phyloP scores from a whole-genome alignment of 2,329 filamentous ascomycete genomes.

The Pseudogymnoascus sp. region DNA sequence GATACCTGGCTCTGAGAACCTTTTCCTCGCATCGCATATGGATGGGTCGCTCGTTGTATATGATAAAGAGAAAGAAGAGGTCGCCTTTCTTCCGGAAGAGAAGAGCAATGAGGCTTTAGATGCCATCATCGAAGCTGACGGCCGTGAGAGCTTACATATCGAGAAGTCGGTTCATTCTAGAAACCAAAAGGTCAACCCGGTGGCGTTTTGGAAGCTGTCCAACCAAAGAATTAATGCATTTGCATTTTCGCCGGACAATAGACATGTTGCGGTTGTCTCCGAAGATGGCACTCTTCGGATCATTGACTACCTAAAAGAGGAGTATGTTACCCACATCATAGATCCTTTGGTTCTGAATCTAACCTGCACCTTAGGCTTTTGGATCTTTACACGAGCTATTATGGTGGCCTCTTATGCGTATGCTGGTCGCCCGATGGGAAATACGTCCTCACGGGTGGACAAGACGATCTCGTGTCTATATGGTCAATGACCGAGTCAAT shows the following conservation, averaged over 20 bases:
- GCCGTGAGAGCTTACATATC: conserved; percentile 53
- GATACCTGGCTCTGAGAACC: conserved; percentile 87
- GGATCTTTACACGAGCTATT: conserved; percentile 83
- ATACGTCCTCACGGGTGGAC: conserved; percentile 89
- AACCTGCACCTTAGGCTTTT: conserved; percentile 51
- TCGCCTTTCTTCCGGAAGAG: conserved; percentile 61
- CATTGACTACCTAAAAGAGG: conserved; percentile 85
- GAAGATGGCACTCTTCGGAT: conserved; percentile 86
- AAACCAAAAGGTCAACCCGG: conserved; percentile 88
- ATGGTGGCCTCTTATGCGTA: conserved; percentile 84
- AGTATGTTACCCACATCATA: conserved; percentile 44
- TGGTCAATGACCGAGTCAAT: conserved; percentile 81
- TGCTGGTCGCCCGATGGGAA: conserved; percentile 97
- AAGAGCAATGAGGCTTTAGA: conserved; percentile 23
- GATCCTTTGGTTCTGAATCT: conserved; percentile 9
- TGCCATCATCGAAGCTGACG: conserved; percentile 13
- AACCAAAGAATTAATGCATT: conserved; percentile 87
- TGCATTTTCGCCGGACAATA: conserved; percentile 81
- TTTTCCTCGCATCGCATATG: conserved; percentile 87
- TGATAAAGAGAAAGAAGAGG: conserved; percentile 94
- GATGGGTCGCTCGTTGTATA: conserved; percentile 89
- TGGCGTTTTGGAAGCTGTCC: conserved; percentile 86
- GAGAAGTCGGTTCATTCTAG: conserved; percentile 88
- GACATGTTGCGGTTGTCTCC: conserved; percentile 79
- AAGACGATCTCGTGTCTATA: conserved; percentile 92